Percentiles rank a stretch among this genome's conserved stretches.
Conservation (phyloP, 2,329 filamentous ascomycete genomes). For the Fusarium succisae region DNA sequence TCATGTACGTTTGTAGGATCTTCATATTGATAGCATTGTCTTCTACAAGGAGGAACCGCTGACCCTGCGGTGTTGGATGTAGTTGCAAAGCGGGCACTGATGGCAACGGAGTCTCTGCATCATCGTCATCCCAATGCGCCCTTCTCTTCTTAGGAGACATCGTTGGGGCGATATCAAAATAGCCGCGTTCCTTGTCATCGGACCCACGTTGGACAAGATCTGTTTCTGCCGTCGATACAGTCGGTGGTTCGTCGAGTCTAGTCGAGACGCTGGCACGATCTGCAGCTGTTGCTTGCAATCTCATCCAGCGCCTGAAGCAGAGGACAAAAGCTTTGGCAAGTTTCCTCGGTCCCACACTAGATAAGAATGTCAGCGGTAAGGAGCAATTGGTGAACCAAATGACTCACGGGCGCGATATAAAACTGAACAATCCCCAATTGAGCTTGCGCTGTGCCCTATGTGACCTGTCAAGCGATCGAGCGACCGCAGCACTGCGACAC, state of each 20-base stretch:
- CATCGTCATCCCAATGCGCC: background rate
- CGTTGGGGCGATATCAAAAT: constrained; percentile 1
- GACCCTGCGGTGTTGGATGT: background rate
- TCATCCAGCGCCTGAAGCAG: constrained; percentile 43
- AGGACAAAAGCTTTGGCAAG: constrained; percentile 47
- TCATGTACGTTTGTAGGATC: constrained; percentile 48
- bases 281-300: constrained; percentile 1
- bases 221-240: background rate
- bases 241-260: background rate
- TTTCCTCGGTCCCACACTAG: constrained; percentile 51
- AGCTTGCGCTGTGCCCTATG: constrained; percentile 28
- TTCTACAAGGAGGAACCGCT: constrained; percentile 51
- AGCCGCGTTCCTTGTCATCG: background rate
- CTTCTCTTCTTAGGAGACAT: constrained; percentile 10
- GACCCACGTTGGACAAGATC: background rate
- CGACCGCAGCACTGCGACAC: constrained; percentile 45
- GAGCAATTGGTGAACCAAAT: background rate
- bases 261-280: constrained; percentile 26
- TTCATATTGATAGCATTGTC: constrained; percentile 54
- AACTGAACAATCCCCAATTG: constrained; percentile 45
- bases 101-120: background rate
- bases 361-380: background rate
- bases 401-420: constrained; percentile 50
- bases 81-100: background rate
- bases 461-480: constrained; percentile 36